These are phyloP conservation scores for Paecilomyces niveus DNA, from an alignment of 2,329 filamentous ascomycete species.

Conservation along the genomic window DNA sequence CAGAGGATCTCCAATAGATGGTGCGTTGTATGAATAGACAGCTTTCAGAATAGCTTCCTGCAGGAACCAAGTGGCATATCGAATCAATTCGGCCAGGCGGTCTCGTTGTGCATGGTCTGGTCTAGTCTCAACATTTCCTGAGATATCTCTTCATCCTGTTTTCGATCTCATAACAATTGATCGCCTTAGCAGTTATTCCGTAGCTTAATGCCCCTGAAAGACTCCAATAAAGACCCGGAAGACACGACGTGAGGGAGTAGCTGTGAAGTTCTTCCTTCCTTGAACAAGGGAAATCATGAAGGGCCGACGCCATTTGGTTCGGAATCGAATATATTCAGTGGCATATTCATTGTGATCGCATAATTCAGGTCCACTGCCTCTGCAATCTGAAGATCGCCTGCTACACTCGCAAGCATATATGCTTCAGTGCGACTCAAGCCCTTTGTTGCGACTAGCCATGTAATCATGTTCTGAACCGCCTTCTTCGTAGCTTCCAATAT, in stretches of 20 bases:
- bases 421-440: slow-evolving; percentile 41
- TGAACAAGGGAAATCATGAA: neutral
- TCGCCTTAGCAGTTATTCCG: too few species aligned
- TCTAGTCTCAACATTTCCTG: too few species aligned
- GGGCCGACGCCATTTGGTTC: neutral
- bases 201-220: neutral
- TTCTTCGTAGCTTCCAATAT: slow-evolving; percentile 43
- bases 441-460: slow-evolving; percentile 43
- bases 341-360: slow-evolving; percentile 44
- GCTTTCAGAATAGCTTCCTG: too few species aligned
- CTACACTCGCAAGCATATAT: slow-evolving; percentile 48
- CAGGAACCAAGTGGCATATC: too few species aligned
- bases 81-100: too few species aligned
- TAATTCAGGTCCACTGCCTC: slow-evolving; percentile 51
- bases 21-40: too few species aligned
- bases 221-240: neutral
- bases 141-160: neutral
- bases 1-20: too few species aligned
- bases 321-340: slow-evolving; percentile 40
- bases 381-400: slow-evolving; percentile 44
- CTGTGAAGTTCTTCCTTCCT: neutral
- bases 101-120: too few species aligned
- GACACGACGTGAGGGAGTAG: neutral
- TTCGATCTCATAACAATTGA: neutral
- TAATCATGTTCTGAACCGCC: slow-evolving; percentile 42